phyloP scores from a whole-genome alignment of 306 rosid genomes.

The Acmispon strigosus region DNA sequence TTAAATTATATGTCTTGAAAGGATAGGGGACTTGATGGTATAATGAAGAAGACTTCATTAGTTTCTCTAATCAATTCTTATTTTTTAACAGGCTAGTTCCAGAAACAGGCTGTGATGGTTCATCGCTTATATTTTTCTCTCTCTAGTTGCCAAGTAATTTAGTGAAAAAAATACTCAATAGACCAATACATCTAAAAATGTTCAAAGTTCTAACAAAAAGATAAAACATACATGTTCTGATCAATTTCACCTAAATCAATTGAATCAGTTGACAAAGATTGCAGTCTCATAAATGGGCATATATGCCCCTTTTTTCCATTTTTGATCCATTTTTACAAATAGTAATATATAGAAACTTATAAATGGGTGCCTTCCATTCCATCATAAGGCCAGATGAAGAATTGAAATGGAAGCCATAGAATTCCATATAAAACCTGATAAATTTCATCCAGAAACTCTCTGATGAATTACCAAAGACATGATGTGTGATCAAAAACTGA shows the following conservation, averaged over 20 bases:
- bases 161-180: no score
- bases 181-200: no score
- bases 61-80: neutral
- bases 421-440: neutral
- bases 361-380: neutral
- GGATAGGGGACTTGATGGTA: neutral
- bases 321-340: neutral
- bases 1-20: neutral
- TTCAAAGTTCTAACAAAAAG: no score
- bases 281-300: neutral
- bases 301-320: neutral
- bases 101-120: neutral
- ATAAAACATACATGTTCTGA: no score
- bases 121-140: no score
- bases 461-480: neutral
- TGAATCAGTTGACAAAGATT: neutral
- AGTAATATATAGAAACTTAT: neutral
- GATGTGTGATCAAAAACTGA: neutral
- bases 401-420: neutral
- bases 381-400: neutral
- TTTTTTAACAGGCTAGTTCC: neutral
- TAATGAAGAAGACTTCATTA: neutral
- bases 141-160: no score
- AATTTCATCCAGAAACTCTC: neutral
- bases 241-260: neutral